These are phyloP conservation scores for Xylaria venustula DNA, from an alignment of 495 filamentous ascomycete species.

Conservation along the genomic window DNA sequence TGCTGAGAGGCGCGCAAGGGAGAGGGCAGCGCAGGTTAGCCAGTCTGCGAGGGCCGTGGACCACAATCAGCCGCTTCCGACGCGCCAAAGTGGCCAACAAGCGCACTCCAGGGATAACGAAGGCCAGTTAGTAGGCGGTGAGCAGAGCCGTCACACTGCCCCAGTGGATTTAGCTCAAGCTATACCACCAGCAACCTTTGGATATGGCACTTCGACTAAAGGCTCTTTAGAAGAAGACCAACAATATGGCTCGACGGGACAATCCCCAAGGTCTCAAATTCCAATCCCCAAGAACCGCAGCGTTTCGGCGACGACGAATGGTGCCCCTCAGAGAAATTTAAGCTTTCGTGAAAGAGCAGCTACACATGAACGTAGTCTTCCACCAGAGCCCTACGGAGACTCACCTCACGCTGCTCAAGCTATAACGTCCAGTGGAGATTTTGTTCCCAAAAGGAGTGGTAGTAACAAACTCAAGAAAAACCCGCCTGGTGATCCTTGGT, in stretches of 20 bases:
- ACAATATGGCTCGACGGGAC: conserved; percentile 24
- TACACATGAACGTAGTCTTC: conserved; percentile 32
- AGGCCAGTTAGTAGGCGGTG: conserved; percentile 10
- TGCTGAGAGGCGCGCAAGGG: conserved; percentile 64
- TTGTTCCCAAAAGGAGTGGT: conserved; percentile 36
- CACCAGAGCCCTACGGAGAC: conserved; percentile 23
- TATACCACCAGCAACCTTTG: conserved; percentile 19
- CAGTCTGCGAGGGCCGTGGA: conserved; percentile 23
- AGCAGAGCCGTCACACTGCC: conserved; percentile 12
- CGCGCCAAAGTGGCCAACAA: conserved; percentile 14
- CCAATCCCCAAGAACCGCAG: conserved; percentile 29
- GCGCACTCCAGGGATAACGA: conserved; percentile 19
- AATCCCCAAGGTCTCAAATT: conserved; percentile 25
- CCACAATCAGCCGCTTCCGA: conserved; percentile 13
- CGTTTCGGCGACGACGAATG: conserved; percentile 19
- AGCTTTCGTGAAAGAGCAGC: conserved; percentile 51
- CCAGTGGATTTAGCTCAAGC: conserved; percentile 16
- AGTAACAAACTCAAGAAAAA: conserved; percentile 51
- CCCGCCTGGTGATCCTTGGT: conserved; percentile 41
- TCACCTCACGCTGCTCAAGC: conserved; percentile 22
- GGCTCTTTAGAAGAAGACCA: conserved; percentile 36
- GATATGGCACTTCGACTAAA: conserved; percentile 33
- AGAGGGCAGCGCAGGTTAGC: conserved; percentile 41
- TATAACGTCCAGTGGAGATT: conserved; percentile 24
- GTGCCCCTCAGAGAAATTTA: conserved; percentile 45